Base-by-base conservation (phyloP, 1,139 yeast species). In the Geotrichum aggregatum region DNA sequence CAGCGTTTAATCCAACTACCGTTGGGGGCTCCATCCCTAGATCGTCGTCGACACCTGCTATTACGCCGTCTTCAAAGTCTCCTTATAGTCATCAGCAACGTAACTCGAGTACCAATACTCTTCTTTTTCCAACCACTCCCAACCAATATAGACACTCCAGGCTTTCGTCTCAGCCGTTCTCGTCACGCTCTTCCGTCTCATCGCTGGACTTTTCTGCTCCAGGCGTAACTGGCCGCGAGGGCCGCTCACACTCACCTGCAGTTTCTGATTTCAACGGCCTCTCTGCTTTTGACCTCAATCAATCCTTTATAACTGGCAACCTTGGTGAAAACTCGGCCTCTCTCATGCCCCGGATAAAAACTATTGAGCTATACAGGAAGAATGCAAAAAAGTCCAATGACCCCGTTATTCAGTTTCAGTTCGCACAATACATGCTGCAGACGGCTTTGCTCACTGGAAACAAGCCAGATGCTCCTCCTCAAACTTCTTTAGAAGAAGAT, bases 371-470 rank as follows among this genome's bases (percentile, higher is more conserved):
- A 73, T 91, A 91, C 71, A 77, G 94, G 52, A 79, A 84, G 61
- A 91, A 87, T 63, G 96, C 95, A 19, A 84, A 84, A 63, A 86
- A 83, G 63, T 80, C 91, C 14, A 84, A 83, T 63, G 96, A 91
- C 64, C 95, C 97, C 1, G 81, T 79, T 24, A 84, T 87, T 18
- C 78, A 89, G 62, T 88, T 88, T 68, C 92, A 88, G 64, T 89
- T 87, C 65, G 96, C 97, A 1, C 95, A 89, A 69, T 87, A 86
- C 66, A 84, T 87, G 84, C 73, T 88, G 51, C 94, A 87, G 67
- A 86, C 95, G 1, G 96, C 95, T 1, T 73, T 87, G 45, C 59
- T 63, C 30, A 64, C 67, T 1, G 61, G 59, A 8, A 49, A 41
- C 19, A 26, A 44, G 14, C 28, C 28, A 22, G 39, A 22, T 11